These are phyloP conservation scores for Leccinellum rugosiceps DNA, from an alignment of 768 basidiomycete species.

Conservation along the genomic window DNA sequence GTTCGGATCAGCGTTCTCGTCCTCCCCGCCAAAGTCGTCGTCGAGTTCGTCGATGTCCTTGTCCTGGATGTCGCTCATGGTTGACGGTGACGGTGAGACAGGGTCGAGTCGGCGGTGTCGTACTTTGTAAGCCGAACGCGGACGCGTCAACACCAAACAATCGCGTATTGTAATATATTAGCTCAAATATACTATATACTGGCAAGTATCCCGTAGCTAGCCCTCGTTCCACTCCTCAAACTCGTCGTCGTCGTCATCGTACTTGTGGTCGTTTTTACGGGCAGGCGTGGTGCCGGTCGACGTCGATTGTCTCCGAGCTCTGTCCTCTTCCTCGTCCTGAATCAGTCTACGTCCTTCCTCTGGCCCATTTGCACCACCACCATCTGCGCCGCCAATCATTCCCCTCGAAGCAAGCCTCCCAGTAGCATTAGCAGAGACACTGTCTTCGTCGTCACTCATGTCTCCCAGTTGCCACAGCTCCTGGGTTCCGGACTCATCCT, in stretches of 20 bases:
- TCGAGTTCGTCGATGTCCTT: constrained; percentile 50
- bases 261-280: constrained; percentile 12
- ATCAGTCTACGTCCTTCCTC: constrained; percentile 46
- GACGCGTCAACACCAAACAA: too few relatives aligned
- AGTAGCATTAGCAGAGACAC: constrained; percentile 38
- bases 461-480: constrained; percentile 73
- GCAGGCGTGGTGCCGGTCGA: constrained; percentile 39
- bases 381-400: constrained; percentile 11
- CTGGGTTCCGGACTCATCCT: constrained; percentile 33
- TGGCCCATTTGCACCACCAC: constrained; percentile 5
- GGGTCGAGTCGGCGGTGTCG: background rate
- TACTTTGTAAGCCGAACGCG: too few relatives aligned
- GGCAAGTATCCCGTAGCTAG: background rate
- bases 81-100: constrained; percentile 17
- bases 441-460: constrained; percentile 64
- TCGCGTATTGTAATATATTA: background rate
- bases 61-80: constrained; percentile 22
- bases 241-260: constrained; percentile 29
- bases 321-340: constrained; percentile 32
- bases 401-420: constrained; percentile 21
- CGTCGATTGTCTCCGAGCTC: constrained; percentile 31
- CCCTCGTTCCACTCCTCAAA: constrained; percentile 33
- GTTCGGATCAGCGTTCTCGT: constrained; percentile 36
- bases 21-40: constrained; percentile 39
- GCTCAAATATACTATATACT: too few relatives aligned